phyloP scores from a whole-genome alignment of 768 basidiomycete species.

The Glaciozyma martinii region DNA sequence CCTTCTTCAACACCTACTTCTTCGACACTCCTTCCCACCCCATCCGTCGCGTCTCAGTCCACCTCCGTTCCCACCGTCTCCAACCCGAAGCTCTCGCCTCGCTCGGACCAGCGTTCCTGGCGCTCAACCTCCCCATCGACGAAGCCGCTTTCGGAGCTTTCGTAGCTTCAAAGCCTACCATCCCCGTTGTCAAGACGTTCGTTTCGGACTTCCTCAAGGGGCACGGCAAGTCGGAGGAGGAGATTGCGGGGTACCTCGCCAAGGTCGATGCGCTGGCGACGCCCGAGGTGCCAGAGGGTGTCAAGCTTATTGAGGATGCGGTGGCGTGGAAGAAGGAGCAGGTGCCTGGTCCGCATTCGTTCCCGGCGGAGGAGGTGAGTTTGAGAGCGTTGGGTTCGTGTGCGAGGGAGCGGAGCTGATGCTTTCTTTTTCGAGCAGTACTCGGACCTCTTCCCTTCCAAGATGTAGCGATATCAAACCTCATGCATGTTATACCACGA shows the following conservation, averaged over 20 bases:
- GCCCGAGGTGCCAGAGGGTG: conserved; percentile 43
- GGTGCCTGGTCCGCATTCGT: conserved; percentile 15
- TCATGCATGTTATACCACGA: background rate
- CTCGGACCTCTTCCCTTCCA: background rate
- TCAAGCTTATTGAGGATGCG: conserved; percentile 14
- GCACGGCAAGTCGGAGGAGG: conserved; percentile 41
- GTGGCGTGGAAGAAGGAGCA: conserved; percentile 9
- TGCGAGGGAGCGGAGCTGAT: background rate
- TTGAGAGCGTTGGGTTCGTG: background rate
- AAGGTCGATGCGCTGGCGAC: conserved; percentile 54
- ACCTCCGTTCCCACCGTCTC: conserved; percentile 52
- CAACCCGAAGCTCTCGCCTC: conserved; percentile 55
- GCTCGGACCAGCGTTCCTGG: conserved; percentile 52
- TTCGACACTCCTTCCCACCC: conserved; percentile 56
- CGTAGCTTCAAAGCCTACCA: conserved; percentile 49
- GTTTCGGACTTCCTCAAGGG: conserved; percentile 47
- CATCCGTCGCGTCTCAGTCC: conserved; percentile 72
- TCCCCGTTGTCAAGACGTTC: conserved; percentile 55
- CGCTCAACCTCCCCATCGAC: conserved; percentile 47
- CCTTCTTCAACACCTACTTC: conserved; percentile 59
- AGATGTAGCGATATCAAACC: background rate
- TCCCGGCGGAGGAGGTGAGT: conserved; percentile 20
- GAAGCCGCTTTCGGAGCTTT: conserved; percentile 46
- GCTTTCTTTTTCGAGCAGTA: background rate
- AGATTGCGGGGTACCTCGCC: conserved; percentile 46